Evolutionary conservation across 2,329 filamentous ascomycete genomes (phyloP), one percentile per base, ranked within the genome.

Genomic region (Herpotrichia juniperi): DNA sequence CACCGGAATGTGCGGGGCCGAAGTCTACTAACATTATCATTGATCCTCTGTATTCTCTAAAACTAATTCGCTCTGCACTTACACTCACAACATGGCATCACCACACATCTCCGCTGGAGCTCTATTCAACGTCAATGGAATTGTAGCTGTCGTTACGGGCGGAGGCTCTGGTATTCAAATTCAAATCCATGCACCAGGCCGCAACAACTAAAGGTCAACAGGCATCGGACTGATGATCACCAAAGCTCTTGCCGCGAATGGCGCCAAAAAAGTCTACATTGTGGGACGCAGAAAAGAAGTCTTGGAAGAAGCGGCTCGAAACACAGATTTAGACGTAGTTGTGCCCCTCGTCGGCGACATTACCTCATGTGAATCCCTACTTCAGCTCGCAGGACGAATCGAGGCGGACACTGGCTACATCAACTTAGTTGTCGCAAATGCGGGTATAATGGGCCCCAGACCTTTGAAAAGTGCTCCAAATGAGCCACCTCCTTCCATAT

Each of bases 171-270:
- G 39, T 42, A 25, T 14, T 22, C 21, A 42, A 22, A 14, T 26
- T 6, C 7, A 7, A 8, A n/a, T 16, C 22, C n/a, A 16, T 26
- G 39, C 8, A 22, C 8, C 14, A 25, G 39, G 14, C 14, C 24
- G 10, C 11, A 42, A 9, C 16, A 37, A 12, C 34, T 37, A 21
- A 37, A 37, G 34, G 16, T 37, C 6, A 14, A 14, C 21, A 42
- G 63, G 63, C 9, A 64, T 67, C 25, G 63, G 63, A 2, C 30
- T 61, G n/a, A 66, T 62, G 54, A 61, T 66, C 8, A 50, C 63
- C 3, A 56, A 57, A 51, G 53, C 64, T 14, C 53, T 66, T 2
- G 56, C 53, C 1, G 35, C 52, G 14, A 63, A 60, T 17, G 63
- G 62, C 12, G 51, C 51, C 22, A 57, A 55, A 10, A n/a, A 22